Conservation (phyloP, 176 grass and related monocot genomes). For the Cocos nucifera region DNA sequence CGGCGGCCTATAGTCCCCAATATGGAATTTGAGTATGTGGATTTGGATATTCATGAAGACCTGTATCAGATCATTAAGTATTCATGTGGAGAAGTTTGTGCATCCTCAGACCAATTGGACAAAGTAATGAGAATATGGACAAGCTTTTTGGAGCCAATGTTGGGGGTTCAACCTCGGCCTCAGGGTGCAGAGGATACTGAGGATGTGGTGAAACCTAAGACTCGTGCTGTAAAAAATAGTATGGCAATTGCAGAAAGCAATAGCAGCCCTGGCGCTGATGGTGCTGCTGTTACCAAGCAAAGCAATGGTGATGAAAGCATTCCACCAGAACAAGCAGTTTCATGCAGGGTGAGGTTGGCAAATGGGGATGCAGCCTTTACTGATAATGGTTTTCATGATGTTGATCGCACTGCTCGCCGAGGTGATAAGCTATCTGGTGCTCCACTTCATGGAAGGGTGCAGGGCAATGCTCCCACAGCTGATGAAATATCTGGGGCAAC, state of each 20-base stretch:
- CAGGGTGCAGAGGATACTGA: constrained; percentile 27
- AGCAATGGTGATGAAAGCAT: constrained; percentile 16
- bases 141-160: constrained; percentile 50
- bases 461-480: constrained; percentile 13
- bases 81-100: constrained; percentile 62
- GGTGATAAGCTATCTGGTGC: constrained; percentile 15
- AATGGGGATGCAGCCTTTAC: constrained; percentile 20
- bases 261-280: constrained; percentile 21
- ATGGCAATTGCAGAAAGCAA: constrained; percentile 34
- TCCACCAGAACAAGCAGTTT: constrained; percentile 12
- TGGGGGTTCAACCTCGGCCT: constrained; percentile 34
- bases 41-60: constrained; percentile 56
- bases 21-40: constrained; percentile 58
- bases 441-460: constrained; percentile 9
- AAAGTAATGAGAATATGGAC: constrained; percentile 56
- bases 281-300: constrained; percentile 16
- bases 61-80: constrained; percentile 59
- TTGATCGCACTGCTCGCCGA: constrained; percentile 14
- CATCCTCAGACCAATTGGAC: constrained; percentile 37
- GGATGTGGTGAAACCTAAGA: constrained; percentile 30
- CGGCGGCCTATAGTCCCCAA: constrained; percentile 45
- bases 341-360: constrained; percentile 8
- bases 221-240: constrained; percentile 21
- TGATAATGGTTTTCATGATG: constrained; percentile 26
- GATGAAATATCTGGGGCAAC: constrained; percentile 29